Evolutionary conservation across 805 yeast species (phyloP), one percentile per base, ranked within the genome.

Genomic region (Metschnikowia rubicola): DNA sequence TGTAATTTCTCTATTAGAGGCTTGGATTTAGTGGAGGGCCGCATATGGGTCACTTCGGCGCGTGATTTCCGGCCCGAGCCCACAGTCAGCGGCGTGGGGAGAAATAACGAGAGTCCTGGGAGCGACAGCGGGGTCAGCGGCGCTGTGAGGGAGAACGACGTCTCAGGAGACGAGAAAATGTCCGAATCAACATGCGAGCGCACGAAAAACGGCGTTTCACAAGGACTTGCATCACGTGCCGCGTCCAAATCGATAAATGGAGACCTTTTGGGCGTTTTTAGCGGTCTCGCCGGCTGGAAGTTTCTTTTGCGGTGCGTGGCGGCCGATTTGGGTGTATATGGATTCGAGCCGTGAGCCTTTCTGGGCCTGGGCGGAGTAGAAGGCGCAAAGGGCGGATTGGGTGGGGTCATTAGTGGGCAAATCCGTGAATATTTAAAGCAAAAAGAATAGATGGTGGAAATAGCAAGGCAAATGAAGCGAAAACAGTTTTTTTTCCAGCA

Each of bases 21-120:
- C 40, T 41, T 44, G 13, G 51, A 35, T n/a, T 35, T 39, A 10
- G 32, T n/a, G 4, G 49, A 39, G 19, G 19, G 39, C 3, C 41
- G 34, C 5, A 31, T 29, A 12, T 31, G 35, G 21, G 34, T n/a
- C 35, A n/a, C 15, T 4, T 36, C 37, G 2, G 31, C 35, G 13
- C 41, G 41, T 35, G 36, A 38, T 42, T 42, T 48, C 15, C 54
- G 41, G n/a, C 56, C 54, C 3, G 59, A 32, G 12, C 55, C 56
- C 5, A 47, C 49, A 4, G 58, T 55, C 55, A 48, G 54, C 10
- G 57, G 59, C 10, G 57, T 55, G 11, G 59, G 57, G 3, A 51
- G 43, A 26, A 41, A 45, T 6, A 45, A 31, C 10, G 48, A 45
- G 3, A 39, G 40, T 4, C 44, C 41, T 2, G 35, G 34, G 9